phyloP scores from a whole-genome alignment of 2,329 filamentous ascomycete species.

The Podosphaera xanthii region DNA sequence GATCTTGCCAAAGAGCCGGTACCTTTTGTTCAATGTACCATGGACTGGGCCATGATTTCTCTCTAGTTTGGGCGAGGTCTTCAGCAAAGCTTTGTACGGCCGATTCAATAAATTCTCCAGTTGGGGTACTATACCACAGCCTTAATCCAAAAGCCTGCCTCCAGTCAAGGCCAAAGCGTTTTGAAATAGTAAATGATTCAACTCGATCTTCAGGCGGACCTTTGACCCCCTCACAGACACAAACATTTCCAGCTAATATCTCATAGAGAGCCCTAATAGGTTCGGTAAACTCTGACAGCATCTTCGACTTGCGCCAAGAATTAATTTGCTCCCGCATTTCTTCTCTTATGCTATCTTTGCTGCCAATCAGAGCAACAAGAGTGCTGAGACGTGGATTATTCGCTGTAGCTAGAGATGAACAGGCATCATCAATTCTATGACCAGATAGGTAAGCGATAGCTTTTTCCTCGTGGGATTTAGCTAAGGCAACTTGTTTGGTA shows the following conservation, averaged over 20 bases:
- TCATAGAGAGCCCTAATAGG: constrained; percentile 74
- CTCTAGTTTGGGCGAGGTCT: constrained; percentile 48
- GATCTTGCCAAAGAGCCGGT: constrained; percentile 35
- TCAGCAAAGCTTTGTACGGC: constrained; percentile 53
- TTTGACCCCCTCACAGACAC: constrained; percentile 56
- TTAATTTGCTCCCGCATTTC: constrained; percentile 63
- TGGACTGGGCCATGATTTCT: constrained; percentile 45
- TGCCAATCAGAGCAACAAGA: constrained; percentile 60
- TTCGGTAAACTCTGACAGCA: constrained; percentile 70
- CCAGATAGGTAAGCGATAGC: constrained; percentile 61
- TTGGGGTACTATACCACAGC: constrained; percentile 63
- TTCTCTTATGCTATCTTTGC: constrained; percentile 41
- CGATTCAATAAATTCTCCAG: constrained; percentile 42
- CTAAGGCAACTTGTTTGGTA: constrained; percentile 30
- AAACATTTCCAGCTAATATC: constrained; percentile 69
- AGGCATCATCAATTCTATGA: constrained; percentile 62
- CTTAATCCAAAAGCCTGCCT: constrained; percentile 78
- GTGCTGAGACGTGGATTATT: constrained; percentile 70
- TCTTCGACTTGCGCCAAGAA: constrained; percentile 62
- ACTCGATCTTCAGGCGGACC: constrained; percentile 57
- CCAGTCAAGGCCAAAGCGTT: constrained; percentile 76
- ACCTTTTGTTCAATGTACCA: constrained; percentile 42
- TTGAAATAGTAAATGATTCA: constrained; percentile 58
- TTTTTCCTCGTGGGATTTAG: constrained; percentile 52
- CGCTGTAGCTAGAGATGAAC: constrained; percentile 50